These are phyloP conservation scores for Ceriops decandra DNA, from an alignment of 345 rosid species.

Conservation along the genomic window DNA sequence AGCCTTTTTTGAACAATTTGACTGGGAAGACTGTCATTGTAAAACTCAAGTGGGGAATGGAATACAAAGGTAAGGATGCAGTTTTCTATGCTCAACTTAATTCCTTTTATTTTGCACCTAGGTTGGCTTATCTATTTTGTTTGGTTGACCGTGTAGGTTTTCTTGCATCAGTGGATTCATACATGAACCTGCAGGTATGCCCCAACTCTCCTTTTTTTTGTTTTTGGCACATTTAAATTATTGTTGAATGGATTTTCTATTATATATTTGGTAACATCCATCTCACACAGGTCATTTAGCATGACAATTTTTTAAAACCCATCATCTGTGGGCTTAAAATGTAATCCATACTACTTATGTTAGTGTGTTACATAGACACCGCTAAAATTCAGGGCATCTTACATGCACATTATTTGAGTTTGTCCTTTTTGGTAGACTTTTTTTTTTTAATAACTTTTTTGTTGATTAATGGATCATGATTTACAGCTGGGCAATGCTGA, in stretches of 20 bases:
- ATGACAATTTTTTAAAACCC: neutral
- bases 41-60: constrained; percentile 95
- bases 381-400: neutral
- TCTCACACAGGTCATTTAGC: neutral
- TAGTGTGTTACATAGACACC: too few species aligned
- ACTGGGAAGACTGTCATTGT: constrained; percentile 84
- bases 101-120: neutral
- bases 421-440: neutral
- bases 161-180: constrained; percentile 91
- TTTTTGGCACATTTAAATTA: too few species aligned
- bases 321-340: neutral
- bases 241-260: neutral
- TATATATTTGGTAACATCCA: neutral
- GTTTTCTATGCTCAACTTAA: neutral
- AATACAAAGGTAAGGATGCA: constrained; percentile 55
- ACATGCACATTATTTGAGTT: neutral
- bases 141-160: constrained; percentile 46
- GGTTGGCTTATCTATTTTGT: constrained; percentile 5
- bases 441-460: neutral
- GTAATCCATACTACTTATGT: too few species aligned
- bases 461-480: neutral
- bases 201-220: neutral
- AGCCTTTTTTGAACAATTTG: constrained; percentile 86
- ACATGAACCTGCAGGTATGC: constrained; percentile 90
- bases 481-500: constrained; percentile 83